Evolutionary conservation across 495 filamentous ascomycete species (phyloP), one percentile per base, ranked within the genome.

Genomic region (Aspergillus hancockii): DNA sequence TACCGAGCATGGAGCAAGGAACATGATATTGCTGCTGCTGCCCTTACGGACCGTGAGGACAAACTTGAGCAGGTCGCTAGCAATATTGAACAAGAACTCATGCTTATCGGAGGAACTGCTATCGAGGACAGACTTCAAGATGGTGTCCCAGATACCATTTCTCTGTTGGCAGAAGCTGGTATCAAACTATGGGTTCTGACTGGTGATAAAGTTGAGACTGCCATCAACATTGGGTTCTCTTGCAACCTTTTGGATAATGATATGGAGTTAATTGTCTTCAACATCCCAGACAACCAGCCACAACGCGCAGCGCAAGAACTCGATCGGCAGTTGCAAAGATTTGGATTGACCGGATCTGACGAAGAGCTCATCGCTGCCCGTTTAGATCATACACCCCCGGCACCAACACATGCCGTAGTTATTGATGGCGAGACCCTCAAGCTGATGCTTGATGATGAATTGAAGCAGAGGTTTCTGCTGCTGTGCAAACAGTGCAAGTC

Each of bases 141-240:
- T 64, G 95, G 94, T 61, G 95, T 99, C 14, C 95, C 95, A 10
- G 95, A 97, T 65, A 93, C 95, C 3, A 99, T 99, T 63, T 90
- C 89, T 55, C 75, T 99, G 50, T 86, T 99, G 54, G 93, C 88
- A 40, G 87, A 92, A 58, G 95, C 95, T 51, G 95, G 95, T 59
- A 97, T 99, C 75, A 99, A 99, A 70, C 84, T 99, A n/a, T 99
- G 95, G 95, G 95, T 99, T 57, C 78, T 99, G 47, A 99, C 95
- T 32, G 95, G 95, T 55, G 95, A 99, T 79, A 99, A 97, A 75
- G 93, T 98, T 49, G 95, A 98, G 74, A 99, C 95, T 49, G 95
- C 95, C 43, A 98, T 99, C 83, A 99, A 99, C 74, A 99, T 99
- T 71, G 95, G 95, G 21, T 99, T 98, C 75, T 98, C 95, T 13